A percentile compares a stretch with the other conserved stretches of the same genome.
phyloP scores from a whole-genome alignment of 1,284 basidiomycete species.

The Vanrija pseudolonga region DNA sequence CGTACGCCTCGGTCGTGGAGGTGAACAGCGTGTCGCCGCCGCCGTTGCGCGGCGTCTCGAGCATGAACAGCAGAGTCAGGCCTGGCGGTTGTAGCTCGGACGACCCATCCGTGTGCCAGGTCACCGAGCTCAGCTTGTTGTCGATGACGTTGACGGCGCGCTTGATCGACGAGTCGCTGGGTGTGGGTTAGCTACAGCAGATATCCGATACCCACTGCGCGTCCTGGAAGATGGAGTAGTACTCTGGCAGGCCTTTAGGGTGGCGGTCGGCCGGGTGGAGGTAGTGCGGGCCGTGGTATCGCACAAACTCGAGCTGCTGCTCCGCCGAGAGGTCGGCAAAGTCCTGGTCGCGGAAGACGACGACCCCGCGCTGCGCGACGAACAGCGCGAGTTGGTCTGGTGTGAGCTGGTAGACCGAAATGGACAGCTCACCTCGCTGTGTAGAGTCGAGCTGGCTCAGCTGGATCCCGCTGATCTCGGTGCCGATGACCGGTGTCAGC shows the following conservation, averaged over 20 bases:
- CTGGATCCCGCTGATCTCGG: constrained; percentile 68
- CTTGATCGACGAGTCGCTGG: too few relatives aligned
- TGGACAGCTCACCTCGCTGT: constrained; percentile 3
- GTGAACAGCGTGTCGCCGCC: constrained; percentile 69
- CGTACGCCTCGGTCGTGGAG: constrained; percentile 62
- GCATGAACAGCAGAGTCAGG: constrained; percentile 76
- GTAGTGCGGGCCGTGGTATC: too few relatives aligned
- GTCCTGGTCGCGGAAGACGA: constrained; percentile 54
- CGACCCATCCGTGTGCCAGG: constrained; percentile 65
- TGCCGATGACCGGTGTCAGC: constrained; percentile 70
- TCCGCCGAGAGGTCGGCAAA: constrained; percentile 47
- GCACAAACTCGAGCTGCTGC: constrained; percentile 32
- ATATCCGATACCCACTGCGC: too few relatives aligned
- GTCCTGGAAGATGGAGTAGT: too few relatives aligned
- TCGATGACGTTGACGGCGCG: too few relatives aligned
- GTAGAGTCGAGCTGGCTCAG: constrained; percentile 59
- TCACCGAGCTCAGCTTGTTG: too few relatives aligned
- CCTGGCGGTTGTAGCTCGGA: constrained; percentile 81
- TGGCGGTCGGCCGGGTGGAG: too few relatives aligned
- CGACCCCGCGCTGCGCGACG: constrained; percentile 72
- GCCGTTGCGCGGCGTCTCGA: constrained; percentile 59
- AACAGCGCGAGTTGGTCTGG: constrained; percentile 65
- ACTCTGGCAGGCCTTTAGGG: too few relatives aligned
- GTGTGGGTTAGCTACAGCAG: too few relatives aligned
- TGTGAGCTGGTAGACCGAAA: constrained; percentile 4